Base-by-base conservation (phyloP, 176 grass and related monocot genomes). In the Phragmites australis region DNA sequence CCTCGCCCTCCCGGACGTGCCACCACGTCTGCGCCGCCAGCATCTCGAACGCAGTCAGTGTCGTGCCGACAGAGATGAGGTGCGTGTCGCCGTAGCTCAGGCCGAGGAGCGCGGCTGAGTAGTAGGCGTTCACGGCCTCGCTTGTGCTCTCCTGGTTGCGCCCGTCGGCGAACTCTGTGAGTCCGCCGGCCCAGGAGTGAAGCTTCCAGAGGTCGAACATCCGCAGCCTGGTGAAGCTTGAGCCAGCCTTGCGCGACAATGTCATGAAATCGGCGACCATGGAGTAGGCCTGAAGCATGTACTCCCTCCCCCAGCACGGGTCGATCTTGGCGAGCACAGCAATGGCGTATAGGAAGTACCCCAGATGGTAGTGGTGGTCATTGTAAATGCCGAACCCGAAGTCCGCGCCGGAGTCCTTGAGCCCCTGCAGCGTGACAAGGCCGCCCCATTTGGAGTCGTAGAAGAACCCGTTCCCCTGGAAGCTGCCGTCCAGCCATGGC, bases 61-160 rank as follows among this genome's bases (percentile, higher is more conserved):
- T 99, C 1, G 96, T 88, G 9, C 90, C 82, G 2, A 90, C 44
- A 1, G 88, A 59, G 40, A 83, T 86, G 3, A 99, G 89, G 45
- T 95, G 88, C 9, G 88, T 59, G 48, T 99, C 96, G 3, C 92
- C 96, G 26, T 89, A 99, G 91, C 90, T 93, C 55, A 95, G 52
- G 26, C 96, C 96, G 1, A 99, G 59, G 8, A 99, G 88, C 16
- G 90, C 88, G 2, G 96, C 86, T 0, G 92, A 95, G 75, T 99
- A 93, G 55, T 99, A 93, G 13, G 84, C 92, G 29, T 95, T 99
- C 42, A 93, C 91, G 6, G 90, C 92, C 76, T 95, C 96, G 18
- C 96, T 99, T 0, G 96, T 93, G 84, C 96, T 99, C 79, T 99
- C 90, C 81, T 99, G 96, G 75, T 99, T 99, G 44, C 96, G 92